A percentile compares a stretch with the other conserved stretches of the same genome.
Evolutionary conservation across 768 basidiomycete species (phyloP).

Genomic region (Rhizopogon salebrosus): DNA sequence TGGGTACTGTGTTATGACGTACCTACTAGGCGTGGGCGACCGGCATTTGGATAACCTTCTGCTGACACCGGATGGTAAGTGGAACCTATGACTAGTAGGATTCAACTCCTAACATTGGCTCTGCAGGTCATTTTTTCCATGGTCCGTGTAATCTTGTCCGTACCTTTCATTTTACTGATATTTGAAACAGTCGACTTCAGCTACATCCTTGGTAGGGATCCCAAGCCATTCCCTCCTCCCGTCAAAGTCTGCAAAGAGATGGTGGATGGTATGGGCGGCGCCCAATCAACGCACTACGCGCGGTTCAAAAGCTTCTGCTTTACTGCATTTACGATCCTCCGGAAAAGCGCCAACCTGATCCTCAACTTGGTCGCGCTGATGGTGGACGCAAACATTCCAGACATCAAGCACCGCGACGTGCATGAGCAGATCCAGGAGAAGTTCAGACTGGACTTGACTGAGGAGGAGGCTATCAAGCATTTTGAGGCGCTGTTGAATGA

Average conservation of each 20-base stretch:
- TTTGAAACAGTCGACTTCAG: conserved; percentile 83
- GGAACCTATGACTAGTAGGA: not conserved
- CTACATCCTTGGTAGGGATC: conserved; percentile 95
- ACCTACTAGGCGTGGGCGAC: conserved; percentile 93
- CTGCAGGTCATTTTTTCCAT: conserved; percentile 89
- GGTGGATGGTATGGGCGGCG: conserved; percentile 99
- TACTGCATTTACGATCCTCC: conserved; percentile 94
- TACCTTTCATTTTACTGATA: conserved; percentile 8
- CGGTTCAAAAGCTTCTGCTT: conserved; percentile 96
- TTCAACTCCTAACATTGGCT: not conserved
- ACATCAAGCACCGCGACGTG: conserved; percentile 89
- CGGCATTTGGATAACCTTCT: conserved; percentile 95
- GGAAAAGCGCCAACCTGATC: conserved; percentile 96
- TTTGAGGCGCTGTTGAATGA: conserved; percentile 93
- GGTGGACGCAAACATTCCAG: conserved; percentile 97
- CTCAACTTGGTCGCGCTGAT: conserved; percentile 94
- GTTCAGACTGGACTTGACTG: conserved; percentile 89
- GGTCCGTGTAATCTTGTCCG: conserved; percentile 41
- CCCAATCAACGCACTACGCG: conserved; percentile 89
- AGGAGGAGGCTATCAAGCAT: conserved; percentile 96
- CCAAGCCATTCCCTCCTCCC: conserved; percentile 95
- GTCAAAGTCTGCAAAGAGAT: conserved; percentile 99
- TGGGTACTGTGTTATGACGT: conserved; percentile 97
- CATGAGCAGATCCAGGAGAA: conserved; percentile 93
- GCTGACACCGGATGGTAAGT: conserved; percentile 81